Percentiles rank a stretch among this genome's conserved stretches.
Evolutionary conservation across 2,329 filamentous ascomycete genomes (phyloP).

Genomic region (Arthrobotrys musiformis): DNA sequence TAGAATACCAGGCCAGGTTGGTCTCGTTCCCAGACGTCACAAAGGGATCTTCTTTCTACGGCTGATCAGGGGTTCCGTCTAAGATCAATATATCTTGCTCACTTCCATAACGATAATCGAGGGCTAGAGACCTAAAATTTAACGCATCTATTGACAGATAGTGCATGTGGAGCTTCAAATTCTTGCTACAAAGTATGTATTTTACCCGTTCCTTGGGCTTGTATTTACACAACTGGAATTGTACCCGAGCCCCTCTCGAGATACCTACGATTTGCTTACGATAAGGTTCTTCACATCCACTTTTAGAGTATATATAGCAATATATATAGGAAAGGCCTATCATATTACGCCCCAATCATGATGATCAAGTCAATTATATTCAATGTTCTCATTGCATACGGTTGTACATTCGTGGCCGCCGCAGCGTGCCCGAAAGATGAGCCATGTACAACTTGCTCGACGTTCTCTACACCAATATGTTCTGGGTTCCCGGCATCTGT

Average conservation of each 20-base stretch:
- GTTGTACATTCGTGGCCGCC: slow-evolving; percentile 24
- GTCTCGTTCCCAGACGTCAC: too few relatives aligned
- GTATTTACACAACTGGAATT: too few relatives aligned
- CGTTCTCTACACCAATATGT: slow-evolving; percentile 36
- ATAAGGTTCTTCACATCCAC: too few relatives aligned
- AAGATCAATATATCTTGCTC: too few relatives aligned
- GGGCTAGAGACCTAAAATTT: too few relatives aligned
- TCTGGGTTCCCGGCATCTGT: slow-evolving; percentile 36
- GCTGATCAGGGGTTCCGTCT: too few relatives aligned
- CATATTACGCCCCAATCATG: neutral
- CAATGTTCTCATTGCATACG: neutral
- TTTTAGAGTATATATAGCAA: neutral
- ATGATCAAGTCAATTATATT: neutral
- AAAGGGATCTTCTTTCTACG: too few relatives aligned
- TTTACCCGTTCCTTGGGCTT: neutral
- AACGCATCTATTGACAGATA: too few relatives aligned
- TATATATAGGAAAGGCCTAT: neutral
- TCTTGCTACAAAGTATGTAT: neutral
- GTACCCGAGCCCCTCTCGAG: neutral
- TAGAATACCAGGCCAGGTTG: neutral
- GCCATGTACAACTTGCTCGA: slow-evolving; percentile 24
- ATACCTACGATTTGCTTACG: neutral
- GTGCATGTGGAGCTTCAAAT: too few relatives aligned
- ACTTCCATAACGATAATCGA: too few relatives aligned
- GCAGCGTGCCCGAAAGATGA: slow-evolving; percentile 10